Percentiles rank a stretch among this genome's conserved stretches.
phyloP scores from a whole-genome alignment of 2,329 filamentous ascomycete species.

The Fusarium falciforme region DNA sequence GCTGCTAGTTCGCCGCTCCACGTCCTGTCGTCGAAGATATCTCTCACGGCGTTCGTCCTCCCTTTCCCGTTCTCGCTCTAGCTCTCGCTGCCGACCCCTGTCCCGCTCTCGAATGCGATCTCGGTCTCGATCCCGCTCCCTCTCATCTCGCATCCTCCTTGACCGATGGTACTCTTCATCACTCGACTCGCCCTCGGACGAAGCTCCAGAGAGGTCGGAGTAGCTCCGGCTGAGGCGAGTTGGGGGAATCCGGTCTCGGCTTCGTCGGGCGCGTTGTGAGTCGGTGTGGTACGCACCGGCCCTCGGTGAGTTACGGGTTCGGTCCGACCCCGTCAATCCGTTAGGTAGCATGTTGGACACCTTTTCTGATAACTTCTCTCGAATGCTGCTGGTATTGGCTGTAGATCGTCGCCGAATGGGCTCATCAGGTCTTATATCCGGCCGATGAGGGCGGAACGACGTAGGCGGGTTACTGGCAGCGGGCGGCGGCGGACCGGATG shows the following conservation, averaged over 20 bases:
- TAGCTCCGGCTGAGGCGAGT: conserved; percentile 56
- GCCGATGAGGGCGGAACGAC: conserved; percentile 48
- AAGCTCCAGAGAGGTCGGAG: conserved; percentile 54
- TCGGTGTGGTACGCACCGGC: conserved; percentile 47
- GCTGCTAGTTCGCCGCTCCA: conserved; percentile 60
- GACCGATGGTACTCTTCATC: conserved; percentile 47
- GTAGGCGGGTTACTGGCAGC: conserved; percentile 39
- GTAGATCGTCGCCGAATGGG: conserved; percentile 48
- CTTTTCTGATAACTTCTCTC: conserved; percentile 59
- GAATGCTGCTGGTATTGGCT: conserved; percentile 53
- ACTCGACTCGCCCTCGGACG: conserved; percentile 49
- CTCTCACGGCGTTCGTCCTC: conserved; percentile 51
- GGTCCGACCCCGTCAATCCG: conserved; percentile 46
- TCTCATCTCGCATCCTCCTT: conserved; percentile 40
- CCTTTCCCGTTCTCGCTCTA: conserved; percentile 54
- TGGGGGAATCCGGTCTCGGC: conserved; percentile 54
- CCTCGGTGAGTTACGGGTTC: conserved; percentile 52
- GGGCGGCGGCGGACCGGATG: conserved; percentile 44
- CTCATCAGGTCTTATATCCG: conserved; percentile 52
- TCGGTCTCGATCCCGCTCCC: conserved; percentile 46
- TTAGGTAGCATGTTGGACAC: conserved; percentile 57
- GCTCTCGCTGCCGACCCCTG: conserved; percentile 52
- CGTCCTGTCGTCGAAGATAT: conserved; percentile 55
- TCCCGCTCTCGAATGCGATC: conserved; percentile 46
- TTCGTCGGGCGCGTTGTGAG: conserved; percentile 49